Percentiles rank a stretch among this genome's conserved stretches.
Conservation (phyloP, 83 land plant species). For the Picea engelmannii region DNA sequence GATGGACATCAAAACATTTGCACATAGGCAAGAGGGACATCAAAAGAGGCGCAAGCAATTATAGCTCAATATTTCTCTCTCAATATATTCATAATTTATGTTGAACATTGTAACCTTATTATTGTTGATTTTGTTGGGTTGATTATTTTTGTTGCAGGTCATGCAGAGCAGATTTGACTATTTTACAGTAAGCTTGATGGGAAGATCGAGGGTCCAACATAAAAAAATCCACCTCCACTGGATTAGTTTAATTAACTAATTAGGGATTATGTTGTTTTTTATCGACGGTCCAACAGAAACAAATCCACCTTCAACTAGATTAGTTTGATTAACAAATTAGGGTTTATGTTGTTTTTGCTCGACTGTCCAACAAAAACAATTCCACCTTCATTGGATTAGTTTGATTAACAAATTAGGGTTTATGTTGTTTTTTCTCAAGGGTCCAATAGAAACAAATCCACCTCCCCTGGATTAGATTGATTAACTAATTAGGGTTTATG, state of each 20-base stretch:
- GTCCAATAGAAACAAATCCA: too few species aligned
- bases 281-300: too few species aligned
- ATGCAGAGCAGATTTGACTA: not conserved
- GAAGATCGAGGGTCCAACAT: not conserved
- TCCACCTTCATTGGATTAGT: conserved; percentile 5
- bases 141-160: not conserved
- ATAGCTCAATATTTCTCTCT: not conserved
- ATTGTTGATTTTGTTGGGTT: not conserved
- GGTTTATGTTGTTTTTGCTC: too few species aligned
- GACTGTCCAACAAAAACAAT: too few species aligned
- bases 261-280: too few species aligned
- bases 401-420: not conserved
- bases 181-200: not conserved
- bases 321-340: not conserved
- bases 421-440: too few species aligned
- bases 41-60: not conserved
- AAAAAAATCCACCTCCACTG: not conserved
- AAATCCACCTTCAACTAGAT: too few species aligned
- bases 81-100: not conserved
- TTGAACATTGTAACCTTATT: not conserved
- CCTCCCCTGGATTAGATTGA: not conserved
- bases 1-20: too few species aligned
- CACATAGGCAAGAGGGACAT: not conserved
- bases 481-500: too few species aligned
- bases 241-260: too few species aligned